Evolutionary conservation across 164 flowering plant species (phyloP).

Genomic region (Protea cynaroides): DNA sequence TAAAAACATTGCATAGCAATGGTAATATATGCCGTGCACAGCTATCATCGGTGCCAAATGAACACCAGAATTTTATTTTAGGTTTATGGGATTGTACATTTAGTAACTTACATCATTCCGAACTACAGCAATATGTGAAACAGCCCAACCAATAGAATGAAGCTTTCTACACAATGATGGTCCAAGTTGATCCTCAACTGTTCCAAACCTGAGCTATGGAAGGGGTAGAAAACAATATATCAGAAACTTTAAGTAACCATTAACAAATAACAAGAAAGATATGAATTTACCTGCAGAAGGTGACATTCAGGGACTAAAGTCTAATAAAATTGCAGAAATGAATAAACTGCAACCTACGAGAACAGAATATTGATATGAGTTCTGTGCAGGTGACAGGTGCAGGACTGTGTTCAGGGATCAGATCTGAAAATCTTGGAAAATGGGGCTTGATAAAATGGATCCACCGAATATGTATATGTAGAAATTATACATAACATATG

Average conservation of each 20-base stretch:
- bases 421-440: too few relatives aligned
- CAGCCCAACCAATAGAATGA: slow-evolving; percentile 74
- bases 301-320: too few relatives aligned
- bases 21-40: neutral
- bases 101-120: slow-evolving; percentile 70
- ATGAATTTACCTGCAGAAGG: neutral
- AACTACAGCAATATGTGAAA: slow-evolving; percentile 50
- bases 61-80: neutral
- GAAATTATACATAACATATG: too few relatives aligned
- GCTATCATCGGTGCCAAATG: neutral
- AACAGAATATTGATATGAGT: too few relatives aligned
- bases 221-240: slow-evolving; percentile 22
- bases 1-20: too few relatives aligned
- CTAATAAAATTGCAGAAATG: too few relatives aligned
- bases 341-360: too few relatives aligned
- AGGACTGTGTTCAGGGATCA: too few relatives aligned
- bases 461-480: too few relatives aligned
- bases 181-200: slow-evolving; percentile 64
- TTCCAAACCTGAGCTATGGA: slow-evolving; percentile 90
- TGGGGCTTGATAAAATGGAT: too few relatives aligned
- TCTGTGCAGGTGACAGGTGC: too few relatives aligned
- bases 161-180: slow-evolving; percentile 63
- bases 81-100: neutral
- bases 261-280: slow-evolving; percentile 2
- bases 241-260: slow-evolving; percentile 9